Evolutionary conservation across 768 basidiomycete species (phyloP).

Genomic region (Russula sp.): DNA sequence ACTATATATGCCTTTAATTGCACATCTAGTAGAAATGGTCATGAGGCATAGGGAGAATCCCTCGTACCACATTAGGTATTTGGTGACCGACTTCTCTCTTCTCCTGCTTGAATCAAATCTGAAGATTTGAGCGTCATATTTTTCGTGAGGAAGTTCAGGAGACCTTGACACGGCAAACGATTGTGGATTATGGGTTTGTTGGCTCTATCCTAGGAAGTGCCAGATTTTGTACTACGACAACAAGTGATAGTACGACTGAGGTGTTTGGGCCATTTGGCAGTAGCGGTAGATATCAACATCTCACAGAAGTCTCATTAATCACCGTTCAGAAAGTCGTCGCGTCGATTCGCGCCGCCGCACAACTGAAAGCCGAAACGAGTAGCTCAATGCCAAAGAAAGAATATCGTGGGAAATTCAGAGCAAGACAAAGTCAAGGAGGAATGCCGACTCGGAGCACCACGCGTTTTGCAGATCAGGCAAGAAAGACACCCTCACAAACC

Average conservation of each 20-base stretch:
- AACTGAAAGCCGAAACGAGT: neutral
- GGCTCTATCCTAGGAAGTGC: slow-evolving; percentile 58
- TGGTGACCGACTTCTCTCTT: too few species aligned
- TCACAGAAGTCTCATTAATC: neutral
- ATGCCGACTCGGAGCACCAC: slow-evolving; percentile 3
- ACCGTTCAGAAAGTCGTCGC: neutral
- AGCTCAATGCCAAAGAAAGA: neutral
- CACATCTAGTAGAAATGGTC: too few species aligned
- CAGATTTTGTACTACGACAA: slow-evolving; percentile 65
- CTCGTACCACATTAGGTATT: too few species aligned
- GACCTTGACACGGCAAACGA: slow-evolving; percentile 27
- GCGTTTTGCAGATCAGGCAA: neutral
- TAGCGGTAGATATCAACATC: neutral
- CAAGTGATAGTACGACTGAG: slow-evolving; percentile 34
- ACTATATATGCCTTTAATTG: too few species aligned
- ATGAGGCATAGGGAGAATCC: too few species aligned
- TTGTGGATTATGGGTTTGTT: slow-evolving; percentile 41
- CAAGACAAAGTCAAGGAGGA: neutral
- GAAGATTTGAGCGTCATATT: too few species aligned
- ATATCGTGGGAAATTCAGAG: neutral
- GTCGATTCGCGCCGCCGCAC: slow-evolving; percentile 1
- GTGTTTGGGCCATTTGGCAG: slow-evolving; percentile 7
- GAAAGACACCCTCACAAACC: neutral
- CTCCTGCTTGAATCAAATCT: too few species aligned
- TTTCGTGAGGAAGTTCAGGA: too few species aligned